phyloP scores from a whole-genome alignment of 2,329 filamentous ascomycete genomes.

The Fusarium keratoplasticum region DNA sequence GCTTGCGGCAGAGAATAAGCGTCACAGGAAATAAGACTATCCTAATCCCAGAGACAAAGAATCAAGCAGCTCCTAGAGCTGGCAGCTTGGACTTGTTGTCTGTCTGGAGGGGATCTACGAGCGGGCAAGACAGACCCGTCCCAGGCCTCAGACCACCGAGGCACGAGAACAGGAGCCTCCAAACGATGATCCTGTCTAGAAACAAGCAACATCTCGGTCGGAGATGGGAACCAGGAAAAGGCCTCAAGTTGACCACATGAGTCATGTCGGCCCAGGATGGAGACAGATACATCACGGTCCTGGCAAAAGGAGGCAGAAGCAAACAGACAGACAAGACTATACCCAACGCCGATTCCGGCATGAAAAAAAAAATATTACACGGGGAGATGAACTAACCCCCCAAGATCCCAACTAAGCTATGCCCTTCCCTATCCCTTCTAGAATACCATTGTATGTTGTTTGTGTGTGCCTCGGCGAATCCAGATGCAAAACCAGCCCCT shows the following conservation, averaged over 20 bases:
- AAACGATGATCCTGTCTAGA: not conserved
- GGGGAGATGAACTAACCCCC: constrained; percentile 1
- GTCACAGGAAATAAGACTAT: constrained; percentile 15
- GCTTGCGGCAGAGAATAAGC: not conserved
- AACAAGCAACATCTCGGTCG: not conserved
- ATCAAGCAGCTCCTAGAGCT: not conserved
- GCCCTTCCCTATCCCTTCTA: constrained; percentile 11
- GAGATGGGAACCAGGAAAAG: not conserved
- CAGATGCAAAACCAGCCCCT: constrained; percentile 21
- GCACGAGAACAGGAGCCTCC: not conserved
- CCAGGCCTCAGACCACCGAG: not conserved
- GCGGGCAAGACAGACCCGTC: not conserved
- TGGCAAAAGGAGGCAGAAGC: not conserved
- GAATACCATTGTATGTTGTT: constrained; percentile 18
- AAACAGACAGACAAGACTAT: constrained; percentile 28
- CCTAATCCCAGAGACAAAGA: not conserved
- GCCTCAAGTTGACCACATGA: not conserved
- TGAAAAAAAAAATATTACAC: constrained; percentile 34
- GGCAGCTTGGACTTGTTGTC: not conserved
- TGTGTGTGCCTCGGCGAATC: constrained; percentile 28
- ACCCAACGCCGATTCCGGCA: constrained; percentile 39
- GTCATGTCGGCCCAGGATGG: not conserved
- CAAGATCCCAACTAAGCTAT: constrained; percentile 20
- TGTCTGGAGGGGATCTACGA: not conserved
- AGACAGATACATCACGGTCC: constrained; percentile 1